Evolutionary conservation across 192 early-diverging fungal genomes (phyloP).

Genomic region (Backusella tarrabulga): DNA sequence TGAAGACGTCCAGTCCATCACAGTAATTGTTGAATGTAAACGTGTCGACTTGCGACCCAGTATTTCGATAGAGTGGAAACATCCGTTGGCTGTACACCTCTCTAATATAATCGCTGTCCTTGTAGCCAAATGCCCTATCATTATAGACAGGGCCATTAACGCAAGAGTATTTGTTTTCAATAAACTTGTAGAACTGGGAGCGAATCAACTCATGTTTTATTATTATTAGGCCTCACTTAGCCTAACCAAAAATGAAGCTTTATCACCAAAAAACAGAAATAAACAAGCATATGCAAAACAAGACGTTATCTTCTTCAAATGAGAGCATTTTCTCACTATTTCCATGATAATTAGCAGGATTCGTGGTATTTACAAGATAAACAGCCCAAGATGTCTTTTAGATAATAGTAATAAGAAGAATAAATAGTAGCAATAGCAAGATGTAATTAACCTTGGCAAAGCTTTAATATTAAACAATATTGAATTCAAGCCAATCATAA

Average conservation of each 20-base stretch:
- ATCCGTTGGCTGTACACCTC: too few species aligned
- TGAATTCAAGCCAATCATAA: not conserved
- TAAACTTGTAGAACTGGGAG: too few species aligned
- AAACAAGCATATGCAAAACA: not conserved
- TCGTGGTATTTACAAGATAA: not conserved
- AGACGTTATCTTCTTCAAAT: not conserved
- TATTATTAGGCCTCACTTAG: not conserved
- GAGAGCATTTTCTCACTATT: not conserved
- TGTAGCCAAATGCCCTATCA: too few species aligned
- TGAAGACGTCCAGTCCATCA: too few species aligned
- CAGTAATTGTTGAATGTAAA: too few species aligned
- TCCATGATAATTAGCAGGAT: not conserved
- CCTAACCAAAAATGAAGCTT: not conserved
- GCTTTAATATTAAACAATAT: not conserved
- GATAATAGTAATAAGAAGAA: not conserved
- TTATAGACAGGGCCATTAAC: too few species aligned
- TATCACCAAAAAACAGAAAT: not conserved
- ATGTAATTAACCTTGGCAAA: not conserved
- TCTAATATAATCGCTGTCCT: too few species aligned
- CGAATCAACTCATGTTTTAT: too few species aligned
- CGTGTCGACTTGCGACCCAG: too few species aligned
- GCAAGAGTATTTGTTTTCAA: too few species aligned
- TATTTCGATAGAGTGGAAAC: too few species aligned
- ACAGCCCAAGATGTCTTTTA: not conserved
- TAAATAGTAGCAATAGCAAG: not conserved